phyloP scores from a whole-genome alignment of 2,329 filamentous ascomycete genomes.

The Phialocephala subalpina region DNA sequence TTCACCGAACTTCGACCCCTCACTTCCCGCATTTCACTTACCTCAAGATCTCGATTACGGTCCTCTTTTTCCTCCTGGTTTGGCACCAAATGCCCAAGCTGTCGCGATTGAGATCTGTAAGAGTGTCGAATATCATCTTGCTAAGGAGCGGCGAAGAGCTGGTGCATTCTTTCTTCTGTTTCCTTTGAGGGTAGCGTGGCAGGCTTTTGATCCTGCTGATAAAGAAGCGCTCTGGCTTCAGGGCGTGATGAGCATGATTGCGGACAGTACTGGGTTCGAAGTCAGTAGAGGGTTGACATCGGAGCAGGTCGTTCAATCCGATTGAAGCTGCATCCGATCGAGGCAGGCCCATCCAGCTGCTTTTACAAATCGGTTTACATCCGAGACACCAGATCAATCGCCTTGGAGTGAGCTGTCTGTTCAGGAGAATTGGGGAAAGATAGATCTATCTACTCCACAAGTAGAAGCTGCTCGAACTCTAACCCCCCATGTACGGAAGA shows the following conservation, averaged over 20 bases:
- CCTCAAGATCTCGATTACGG: not conserved
- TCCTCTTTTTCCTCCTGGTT: constrained; percentile 11
- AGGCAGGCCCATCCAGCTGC: no score
- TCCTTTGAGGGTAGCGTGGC: constrained; percentile 16
- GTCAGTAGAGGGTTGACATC: constrained; percentile 1
- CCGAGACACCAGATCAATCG: no score
- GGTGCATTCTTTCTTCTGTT: constrained; percentile 16
- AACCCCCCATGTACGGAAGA: no score
- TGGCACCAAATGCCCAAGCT: not conserved
- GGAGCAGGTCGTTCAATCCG: not conserved
- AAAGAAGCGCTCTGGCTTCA: not conserved
- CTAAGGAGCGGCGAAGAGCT: not conserved
- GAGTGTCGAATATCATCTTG: constrained; percentile 14
- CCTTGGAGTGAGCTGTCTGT: no score
- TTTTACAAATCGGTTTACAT: no score
- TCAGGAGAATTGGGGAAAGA: no score
- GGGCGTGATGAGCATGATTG: not conserved
- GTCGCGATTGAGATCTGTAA: constrained; percentile 16
- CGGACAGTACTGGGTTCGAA: constrained; percentile 2
- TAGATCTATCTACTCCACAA: no score
- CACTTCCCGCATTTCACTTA: not conserved
- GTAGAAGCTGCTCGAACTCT: no score
- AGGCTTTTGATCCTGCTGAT: not conserved
- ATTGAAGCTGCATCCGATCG: not conserved
- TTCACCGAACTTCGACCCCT: constrained; percentile 5